Evolutionary conservation across 2,329 filamentous ascomycete genomes (phyloP), one percentile per base, ranked within the genome.

Genomic region (Venturia pyrina): DNA sequence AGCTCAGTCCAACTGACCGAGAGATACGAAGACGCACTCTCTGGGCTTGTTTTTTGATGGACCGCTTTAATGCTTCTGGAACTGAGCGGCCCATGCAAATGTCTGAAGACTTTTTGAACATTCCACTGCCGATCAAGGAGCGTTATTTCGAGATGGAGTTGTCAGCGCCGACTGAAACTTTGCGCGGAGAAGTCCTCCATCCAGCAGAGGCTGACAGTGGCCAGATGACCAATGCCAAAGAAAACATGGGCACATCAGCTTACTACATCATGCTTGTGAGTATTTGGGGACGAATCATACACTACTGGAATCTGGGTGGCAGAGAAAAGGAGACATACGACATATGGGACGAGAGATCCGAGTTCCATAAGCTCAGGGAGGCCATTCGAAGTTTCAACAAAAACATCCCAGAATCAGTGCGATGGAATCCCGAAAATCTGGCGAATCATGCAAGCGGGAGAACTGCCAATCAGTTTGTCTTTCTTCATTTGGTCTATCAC

Each of bases 1-100:
- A 89, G 68, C 83, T 95, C 64, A 96, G 91, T 73, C 95, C 95
- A 70, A 91, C 93, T 19, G 95, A 98, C 75, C 88, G 91, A 37
- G 95, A 99, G 75, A 97, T 98, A 65, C 85, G 95, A 67, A 82
- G 95, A 70, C 85, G 95, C 66, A 95, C 92, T 2, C 98, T 99
- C 93, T 99, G 95, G 95, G 90, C 93, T 15, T 98, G 93, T 74
- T 96, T 96, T 72, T 77, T 97, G 66, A 97, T 98, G 93, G 95
- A 99, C 74, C 87, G 93, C 0, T 97, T 97, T 80, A 97, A 96
- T 76, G 97, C 93, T 0, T 97, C 93, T 1, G 93, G 95, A 1
- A 96, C 91, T 2, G 93, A 97, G 72, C 85, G 93, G 46, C 95
- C 95, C 24, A 90, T 91, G 64, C 96, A 97, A 70, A 89, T 96